These are phyloP conservation scores for Hyphodiscus hymeniophilus DNA, from an alignment of 495 filamentous ascomycete species.

Conservation along the genomic window DNA sequence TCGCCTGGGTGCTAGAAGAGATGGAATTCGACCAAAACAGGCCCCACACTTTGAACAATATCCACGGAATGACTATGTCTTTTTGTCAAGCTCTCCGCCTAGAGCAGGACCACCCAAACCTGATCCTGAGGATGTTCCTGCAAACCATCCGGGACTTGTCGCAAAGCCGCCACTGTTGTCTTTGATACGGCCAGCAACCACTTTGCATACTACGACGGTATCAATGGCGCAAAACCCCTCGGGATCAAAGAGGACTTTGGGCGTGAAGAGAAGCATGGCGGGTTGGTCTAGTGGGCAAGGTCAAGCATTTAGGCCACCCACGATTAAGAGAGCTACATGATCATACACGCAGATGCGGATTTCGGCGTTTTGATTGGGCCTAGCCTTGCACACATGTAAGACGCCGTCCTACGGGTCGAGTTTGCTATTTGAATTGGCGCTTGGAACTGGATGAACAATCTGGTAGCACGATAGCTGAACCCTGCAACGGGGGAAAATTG, in stretches of 20 bases:
- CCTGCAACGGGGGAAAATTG: too few species aligned
- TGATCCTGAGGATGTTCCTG: not conserved
- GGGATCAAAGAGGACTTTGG: slow-evolving; percentile 23
- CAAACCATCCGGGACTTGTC: slow-evolving; percentile 1
- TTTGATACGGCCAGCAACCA: slow-evolving; percentile 9
- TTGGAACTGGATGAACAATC: too few species aligned
- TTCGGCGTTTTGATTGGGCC: too few species aligned
- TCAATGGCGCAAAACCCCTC: slow-evolving; percentile 1
- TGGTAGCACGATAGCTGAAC: too few species aligned
- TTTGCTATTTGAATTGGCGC: too few species aligned
- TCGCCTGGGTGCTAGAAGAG: slow-evolving; percentile 14
- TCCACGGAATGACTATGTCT: slow-evolving; percentile 16
- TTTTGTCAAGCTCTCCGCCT: slow-evolving; percentile 22
- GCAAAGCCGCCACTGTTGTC: slow-evolving; percentile 8
- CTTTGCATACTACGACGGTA: slow-evolving; percentile 13
- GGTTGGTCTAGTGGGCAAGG: slow-evolving; percentile 27
- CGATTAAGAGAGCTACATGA: slow-evolving; percentile 11
- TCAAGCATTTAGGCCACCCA: slow-evolving; percentile 15
- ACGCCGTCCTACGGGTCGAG: too few species aligned
- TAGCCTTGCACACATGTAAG: too few species aligned
- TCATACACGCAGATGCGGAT: not conserved
- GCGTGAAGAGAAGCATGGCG: slow-evolving; percentile 31
- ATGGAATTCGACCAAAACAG: slow-evolving; percentile 4
- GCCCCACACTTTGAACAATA: not conserved
- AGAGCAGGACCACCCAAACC: slow-evolving; percentile 1